Percentiles rank a stretch among this genome's conserved stretches.
Conservation (phyloP, 768 basidiomycete genomes). For the Russula abietina region DNA sequence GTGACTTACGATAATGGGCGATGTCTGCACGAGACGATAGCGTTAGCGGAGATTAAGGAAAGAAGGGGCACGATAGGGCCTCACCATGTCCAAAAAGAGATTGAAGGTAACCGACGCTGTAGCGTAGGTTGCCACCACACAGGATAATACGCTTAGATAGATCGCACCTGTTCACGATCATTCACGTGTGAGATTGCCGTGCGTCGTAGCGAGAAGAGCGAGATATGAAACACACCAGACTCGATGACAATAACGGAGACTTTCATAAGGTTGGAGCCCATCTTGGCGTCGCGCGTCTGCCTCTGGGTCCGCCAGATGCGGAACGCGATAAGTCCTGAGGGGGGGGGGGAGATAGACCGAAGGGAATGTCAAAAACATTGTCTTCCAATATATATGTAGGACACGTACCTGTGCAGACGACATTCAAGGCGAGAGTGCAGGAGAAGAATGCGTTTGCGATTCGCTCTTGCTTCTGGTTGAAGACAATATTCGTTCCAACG, state of each 20-base stretch:
- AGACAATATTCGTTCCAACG: background rate
- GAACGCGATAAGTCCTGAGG: constrained; percentile 19
- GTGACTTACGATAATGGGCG: constrained; percentile 22
- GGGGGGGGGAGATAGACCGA: background rate
- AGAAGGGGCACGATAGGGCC: background rate
- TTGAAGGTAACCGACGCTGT: constrained; percentile 15
- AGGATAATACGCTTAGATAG: constrained; percentile 10
- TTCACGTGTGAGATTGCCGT: background rate
- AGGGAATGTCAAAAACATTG: background rate
- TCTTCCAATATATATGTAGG: background rate
- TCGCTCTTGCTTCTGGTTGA: constrained; percentile 12
- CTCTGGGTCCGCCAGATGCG: constrained; percentile 21
- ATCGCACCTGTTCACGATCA: constrained; percentile 11
- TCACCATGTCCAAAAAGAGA: constrained; percentile 22
- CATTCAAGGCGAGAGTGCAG: constrained; percentile 21
- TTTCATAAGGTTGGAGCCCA: constrained; percentile 16
- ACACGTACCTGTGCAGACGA: constrained; percentile 18
- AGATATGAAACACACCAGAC: constrained; percentile 14
- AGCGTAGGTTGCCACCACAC: constrained; percentile 9
- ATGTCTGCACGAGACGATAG: constrained; percentile 1
- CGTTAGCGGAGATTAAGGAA: constrained; percentile 14
- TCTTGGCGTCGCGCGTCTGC: constrained; percentile 22
- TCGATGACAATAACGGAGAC: constrained; percentile 20
- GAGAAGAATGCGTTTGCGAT: constrained; percentile 22
- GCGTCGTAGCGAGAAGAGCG: background rate